Percentiles rank a stretch among this genome's conserved stretches.
Evolutionary conservation across 768 basidiomycete species (phyloP).

Genomic region (Lentinula edodes): DNA sequence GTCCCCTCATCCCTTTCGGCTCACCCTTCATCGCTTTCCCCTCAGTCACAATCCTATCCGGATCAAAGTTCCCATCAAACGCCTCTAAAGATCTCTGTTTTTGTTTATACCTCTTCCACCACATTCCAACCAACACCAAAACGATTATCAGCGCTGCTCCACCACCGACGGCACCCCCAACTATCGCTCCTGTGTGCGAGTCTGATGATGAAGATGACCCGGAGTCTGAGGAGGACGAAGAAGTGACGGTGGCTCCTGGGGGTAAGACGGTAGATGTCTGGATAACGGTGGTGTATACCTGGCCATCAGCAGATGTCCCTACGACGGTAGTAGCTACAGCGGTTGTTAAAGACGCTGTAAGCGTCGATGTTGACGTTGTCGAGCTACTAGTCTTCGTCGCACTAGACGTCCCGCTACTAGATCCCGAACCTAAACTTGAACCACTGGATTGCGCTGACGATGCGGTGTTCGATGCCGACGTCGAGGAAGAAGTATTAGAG

Average conservation of each 20-base stretch:
- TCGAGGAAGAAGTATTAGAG: background rate
- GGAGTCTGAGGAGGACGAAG: background rate
- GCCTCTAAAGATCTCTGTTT: background rate
- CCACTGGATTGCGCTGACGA: too few species aligned
- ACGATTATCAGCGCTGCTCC: background rate
- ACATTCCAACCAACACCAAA: background rate
- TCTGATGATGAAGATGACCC: background rate
- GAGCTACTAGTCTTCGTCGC: background rate
- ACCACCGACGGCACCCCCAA: constrained; percentile 1
- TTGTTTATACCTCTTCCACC: background rate
- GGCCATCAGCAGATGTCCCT: background rate
- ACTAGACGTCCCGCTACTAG: background rate
- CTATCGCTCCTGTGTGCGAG: background rate
- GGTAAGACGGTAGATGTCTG: background rate
- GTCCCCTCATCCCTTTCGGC: background rate
- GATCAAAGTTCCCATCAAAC: constrained; percentile 5
- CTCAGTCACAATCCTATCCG: background rate
- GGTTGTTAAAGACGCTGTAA: background rate
- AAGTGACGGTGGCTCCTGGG: background rate
- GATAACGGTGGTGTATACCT: background rate
- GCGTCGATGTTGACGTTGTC: background rate
- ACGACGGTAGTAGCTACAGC: background rate
- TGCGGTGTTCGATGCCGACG: background rate
- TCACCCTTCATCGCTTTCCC: background rate
- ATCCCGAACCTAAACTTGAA: background rate